Evolutionary conservation across 2,329 filamentous ascomycete species (phyloP).

Genomic region (Chrysosporium keratinophilum): DNA sequence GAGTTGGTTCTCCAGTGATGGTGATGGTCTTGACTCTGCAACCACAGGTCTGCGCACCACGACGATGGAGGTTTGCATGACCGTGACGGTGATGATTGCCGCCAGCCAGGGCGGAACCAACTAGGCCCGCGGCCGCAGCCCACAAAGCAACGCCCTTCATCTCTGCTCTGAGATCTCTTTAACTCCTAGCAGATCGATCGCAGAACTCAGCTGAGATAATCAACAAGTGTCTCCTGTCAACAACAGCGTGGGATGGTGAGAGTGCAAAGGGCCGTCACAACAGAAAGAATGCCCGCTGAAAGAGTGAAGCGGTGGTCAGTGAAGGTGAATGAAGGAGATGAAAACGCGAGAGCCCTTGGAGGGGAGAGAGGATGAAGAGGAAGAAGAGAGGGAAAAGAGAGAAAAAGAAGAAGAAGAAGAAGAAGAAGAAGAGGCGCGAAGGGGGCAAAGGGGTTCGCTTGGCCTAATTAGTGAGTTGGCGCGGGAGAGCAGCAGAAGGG

Average conservation of each 20-base stretch:
- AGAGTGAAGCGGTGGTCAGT: conserved; percentile 37
- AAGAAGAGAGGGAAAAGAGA: too few species aligned
- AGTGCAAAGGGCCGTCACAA: conserved; percentile 1
- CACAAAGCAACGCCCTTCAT: conserved; percentile 67
- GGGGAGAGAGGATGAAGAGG: conserved; percentile 5
- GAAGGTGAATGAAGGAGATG: conserved; percentile 10
- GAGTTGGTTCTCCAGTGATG: conserved; percentile 54
- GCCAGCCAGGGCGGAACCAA: conserved; percentile 47
- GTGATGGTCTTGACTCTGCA: conserved; percentile 69
- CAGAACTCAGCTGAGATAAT: not conserved
- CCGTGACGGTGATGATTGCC: conserved; percentile 47
- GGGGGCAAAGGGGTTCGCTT: conserved; percentile 8
- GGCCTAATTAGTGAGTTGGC: too few species aligned
- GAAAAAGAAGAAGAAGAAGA: conserved; percentile 10
- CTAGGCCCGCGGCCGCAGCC: conserved; percentile 46
- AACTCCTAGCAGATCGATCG: conserved; percentile 2
- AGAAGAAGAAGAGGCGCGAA: conserved; percentile 13
- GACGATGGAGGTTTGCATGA: conserved; percentile 49
- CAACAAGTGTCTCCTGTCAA: not conserved
- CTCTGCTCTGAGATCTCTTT: conserved; percentile 19
- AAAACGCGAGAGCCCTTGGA: not conserved
- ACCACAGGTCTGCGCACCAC: conserved; percentile 44
- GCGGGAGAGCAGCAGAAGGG: too few species aligned
- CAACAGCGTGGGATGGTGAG: not conserved
- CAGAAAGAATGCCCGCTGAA: conserved; percentile 73